phyloP scores from a whole-genome alignment of 257 asterid genomes.

The Solanum medicagineum region DNA sequence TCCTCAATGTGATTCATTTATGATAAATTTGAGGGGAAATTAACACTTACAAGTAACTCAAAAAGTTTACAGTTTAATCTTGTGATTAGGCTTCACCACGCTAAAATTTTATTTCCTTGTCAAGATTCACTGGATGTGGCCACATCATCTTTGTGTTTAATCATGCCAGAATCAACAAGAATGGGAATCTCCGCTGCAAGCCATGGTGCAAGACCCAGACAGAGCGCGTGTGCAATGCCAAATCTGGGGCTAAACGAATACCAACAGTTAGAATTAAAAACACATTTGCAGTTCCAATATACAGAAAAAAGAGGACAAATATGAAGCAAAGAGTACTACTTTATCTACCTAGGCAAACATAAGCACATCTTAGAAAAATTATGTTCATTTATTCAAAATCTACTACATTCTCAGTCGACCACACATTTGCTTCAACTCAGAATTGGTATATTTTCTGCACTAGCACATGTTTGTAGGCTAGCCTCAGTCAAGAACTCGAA shows the following conservation, averaged over 20 bases:
- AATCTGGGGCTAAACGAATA: conserved; percentile 62
- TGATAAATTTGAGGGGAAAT: background rate
- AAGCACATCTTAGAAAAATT: background rate
- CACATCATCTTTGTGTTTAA: conserved; percentile 82
- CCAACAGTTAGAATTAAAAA: background rate
- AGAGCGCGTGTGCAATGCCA: conserved; percentile 89
- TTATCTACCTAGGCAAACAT: background rate
- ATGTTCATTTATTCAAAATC: background rate
- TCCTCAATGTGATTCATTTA: background rate
- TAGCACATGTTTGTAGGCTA: background rate
- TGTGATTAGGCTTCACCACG: background rate
- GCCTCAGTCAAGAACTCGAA: background rate
- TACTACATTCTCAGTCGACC: background rate
- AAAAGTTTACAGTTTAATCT: background rate
- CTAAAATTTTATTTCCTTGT: background rate
- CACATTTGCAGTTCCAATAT: background rate
- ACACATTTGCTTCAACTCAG: background rate
- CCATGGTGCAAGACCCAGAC: conserved; percentile 96
- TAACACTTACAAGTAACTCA: background rate
- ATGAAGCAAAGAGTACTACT: background rate
- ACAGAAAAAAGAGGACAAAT: background rate
- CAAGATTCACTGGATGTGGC: conserved; percentile 46
- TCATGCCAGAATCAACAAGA: conserved; percentile 89
- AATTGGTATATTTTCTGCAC: background rate
- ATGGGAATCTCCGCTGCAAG: conserved; percentile 89